Evolutionary conservation across 2,329 filamentous ascomycete species (phyloP), one percentile per base, ranked within the genome.

Genomic region (Cladosporium sphaerospermum): DNA sequence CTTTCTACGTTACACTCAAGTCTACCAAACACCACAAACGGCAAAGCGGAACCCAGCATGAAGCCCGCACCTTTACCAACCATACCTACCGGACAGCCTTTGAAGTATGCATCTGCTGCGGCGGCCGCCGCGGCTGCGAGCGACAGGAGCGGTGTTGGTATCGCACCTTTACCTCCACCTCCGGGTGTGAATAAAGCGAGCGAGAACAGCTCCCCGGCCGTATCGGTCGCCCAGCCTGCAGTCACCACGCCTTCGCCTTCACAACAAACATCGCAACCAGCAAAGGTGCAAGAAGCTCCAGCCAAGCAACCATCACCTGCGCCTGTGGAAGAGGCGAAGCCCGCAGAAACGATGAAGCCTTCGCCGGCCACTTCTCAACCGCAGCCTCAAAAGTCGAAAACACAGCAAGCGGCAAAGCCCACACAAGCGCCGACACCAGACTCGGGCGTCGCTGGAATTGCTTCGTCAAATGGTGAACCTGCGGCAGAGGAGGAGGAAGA

Each of bases 81-180:
- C 55, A 83, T 92, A 68, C 84, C 88, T 6, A 87, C 89, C 3
- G 90, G 90, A 45, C 92, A 97, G 69, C 89, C 88, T 1, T 77
- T 99, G 60, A 97, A 97, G 72, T 99, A 99, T 68, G 93, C 93
- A 42, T 97, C 93, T 36, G 93, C 93, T 0, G 93, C 93, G 0
- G 93, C 93, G 0, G 93, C 93, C 0, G 93, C 92, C 0, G 92
- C 93, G 1, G 89, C 91, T 16, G 48, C 48, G 43, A 90, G 83
- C 69, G 90, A 96, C 72, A 91, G 89, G 74, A 92, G 86, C 67
- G 80, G 80, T 50, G 86, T 97, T 31, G 93, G 93, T 23, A 96
- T 99, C 65, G 85, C 92, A 54, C 93, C 93, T 39, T 77, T 97
- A 65, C 93, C 93, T 52, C 92, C 93, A 57, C 93, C 93, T 63